These are phyloP conservation scores for Senna siamea DNA, from an alignment of 306 rosid genomes.

Conservation along the genomic window DNA sequence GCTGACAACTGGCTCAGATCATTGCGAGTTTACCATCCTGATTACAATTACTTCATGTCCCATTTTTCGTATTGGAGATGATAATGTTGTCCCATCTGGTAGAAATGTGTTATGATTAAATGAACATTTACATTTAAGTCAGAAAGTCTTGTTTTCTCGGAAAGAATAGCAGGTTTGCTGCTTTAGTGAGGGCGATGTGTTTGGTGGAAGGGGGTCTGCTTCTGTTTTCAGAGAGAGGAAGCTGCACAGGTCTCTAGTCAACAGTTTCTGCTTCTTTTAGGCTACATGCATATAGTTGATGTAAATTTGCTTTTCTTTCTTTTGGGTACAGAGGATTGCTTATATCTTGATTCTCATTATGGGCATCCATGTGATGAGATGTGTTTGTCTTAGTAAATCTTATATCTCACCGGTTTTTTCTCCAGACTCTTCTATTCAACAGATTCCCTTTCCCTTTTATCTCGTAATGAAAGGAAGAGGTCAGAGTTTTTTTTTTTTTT, in stretches of 20 bases:
- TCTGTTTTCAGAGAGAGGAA: too few relatives aligned
- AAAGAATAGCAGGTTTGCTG: constrained; percentile 33
- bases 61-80: constrained; percentile 59
- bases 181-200: constrained; percentile 13
- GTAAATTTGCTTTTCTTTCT: not conserved
- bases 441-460: not conserved
- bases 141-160: constrained; percentile 21
- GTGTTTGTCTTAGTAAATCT: constrained; percentile 16
- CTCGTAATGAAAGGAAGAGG: not conserved
- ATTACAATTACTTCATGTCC: constrained; percentile 68
- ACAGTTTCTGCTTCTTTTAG: constrained; percentile 15
- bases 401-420: not conserved
- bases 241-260: not conserved
- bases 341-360: not conserved
- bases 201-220: too few relatives aligned
- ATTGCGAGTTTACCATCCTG: constrained; percentile 73
- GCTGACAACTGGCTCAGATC: constrained; percentile 78
- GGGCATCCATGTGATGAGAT: constrained; percentile 20
- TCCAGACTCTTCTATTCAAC: not conserved
- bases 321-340: not conserved
- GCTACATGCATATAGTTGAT: not conserved
- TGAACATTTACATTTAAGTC: not conserved
- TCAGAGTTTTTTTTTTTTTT: too few relatives aligned
- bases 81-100: constrained; percentile 28
- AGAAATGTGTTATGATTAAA: not conserved